Evolutionary conservation across 2,329 filamentous ascomycete species (phyloP).

Genomic region (Sarocladium brachiariae): DNA sequence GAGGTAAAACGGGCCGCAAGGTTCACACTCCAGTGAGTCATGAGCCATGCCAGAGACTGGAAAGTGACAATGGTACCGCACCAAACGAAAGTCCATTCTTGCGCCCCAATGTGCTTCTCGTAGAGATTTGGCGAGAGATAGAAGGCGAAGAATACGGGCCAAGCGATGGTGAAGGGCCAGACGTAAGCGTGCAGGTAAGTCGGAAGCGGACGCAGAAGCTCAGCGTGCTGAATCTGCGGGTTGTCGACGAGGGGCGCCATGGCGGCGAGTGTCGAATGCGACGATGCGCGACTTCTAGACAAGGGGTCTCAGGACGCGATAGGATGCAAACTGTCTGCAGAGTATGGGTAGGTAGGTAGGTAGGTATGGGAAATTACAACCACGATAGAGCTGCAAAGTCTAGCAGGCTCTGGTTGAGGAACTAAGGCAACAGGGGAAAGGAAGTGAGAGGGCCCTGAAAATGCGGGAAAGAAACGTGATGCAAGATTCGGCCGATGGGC

Average conservation of each 20-base stretch:
- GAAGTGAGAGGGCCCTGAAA: neutral
- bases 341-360: no score
- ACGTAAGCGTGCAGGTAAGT: slow-evolving; percentile 78
- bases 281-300: neutral
- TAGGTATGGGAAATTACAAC: no score
- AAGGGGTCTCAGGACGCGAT: neutral
- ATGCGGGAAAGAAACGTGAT: neutral
- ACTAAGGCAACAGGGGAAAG: neutral
- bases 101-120: slow-evolving; percentile 82
- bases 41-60: slow-evolving; percentile 87
- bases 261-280: slow-evolving; percentile 13
- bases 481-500: neutral
- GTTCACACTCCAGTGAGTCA: slow-evolving; percentile 96
- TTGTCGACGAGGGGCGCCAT: slow-evolving; percentile 87
- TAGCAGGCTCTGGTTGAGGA: neutral
- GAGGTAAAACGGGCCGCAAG: slow-evolving; percentile 77
- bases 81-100: slow-evolving; percentile 98
- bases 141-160: slow-evolving; percentile 85
- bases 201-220: slow-evolving; percentile 81
- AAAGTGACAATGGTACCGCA: slow-evolving; percentile 78
- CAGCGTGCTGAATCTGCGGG: slow-evolving; percentile 78
- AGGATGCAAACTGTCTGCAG: neutral
- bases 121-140: slow-evolving; percentile 82
- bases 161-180: slow-evolving; percentile 87
- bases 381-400: neutral